Evolutionary conservation across 768 basidiomycete species (phyloP).

Genomic region (Candolleomyces efflorescens): DNA sequence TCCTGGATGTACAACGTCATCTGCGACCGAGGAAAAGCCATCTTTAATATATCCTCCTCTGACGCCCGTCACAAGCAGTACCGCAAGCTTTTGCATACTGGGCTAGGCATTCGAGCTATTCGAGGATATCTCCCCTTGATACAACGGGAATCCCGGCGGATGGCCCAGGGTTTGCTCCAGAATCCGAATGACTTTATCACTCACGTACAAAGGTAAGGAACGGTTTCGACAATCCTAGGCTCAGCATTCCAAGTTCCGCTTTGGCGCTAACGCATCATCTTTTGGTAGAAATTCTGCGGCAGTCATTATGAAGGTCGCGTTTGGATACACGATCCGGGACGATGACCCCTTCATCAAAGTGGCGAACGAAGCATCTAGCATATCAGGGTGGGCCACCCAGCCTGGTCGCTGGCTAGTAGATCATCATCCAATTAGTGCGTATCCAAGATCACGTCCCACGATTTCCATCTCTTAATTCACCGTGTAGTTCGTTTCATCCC

Average conservation of each 20-base stretch:
- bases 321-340: constrained; percentile 33
- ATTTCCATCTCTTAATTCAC: not conserved
- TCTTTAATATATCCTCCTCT: constrained; percentile 41
- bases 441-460: not conserved
- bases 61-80: constrained; percentile 35
- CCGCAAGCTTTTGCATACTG: constrained; percentile 34
- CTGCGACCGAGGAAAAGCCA: constrained; percentile 34
- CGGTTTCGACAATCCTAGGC: no score
- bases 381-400: constrained; percentile 35
- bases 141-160: constrained; percentile 27
- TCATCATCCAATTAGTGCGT: constrained; percentile 35
- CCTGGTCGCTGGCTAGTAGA: constrained; percentile 44
- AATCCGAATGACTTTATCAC: constrained; percentile 27
- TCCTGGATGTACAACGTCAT: constrained; percentile 41
- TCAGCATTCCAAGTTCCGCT: no score
- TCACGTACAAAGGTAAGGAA: constrained; percentile 35
- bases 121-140: constrained; percentile 31
- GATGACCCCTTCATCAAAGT: constrained; percentile 35
- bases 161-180: constrained; percentile 28
- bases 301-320: constrained; percentile 40
- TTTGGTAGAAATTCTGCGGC: constrained; percentile 29
- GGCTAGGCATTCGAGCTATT: constrained; percentile 31
- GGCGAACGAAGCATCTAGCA: constrained; percentile 34
- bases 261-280: not conserved
- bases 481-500: constrained; percentile 45